phyloP scores from a whole-genome alignment of 2,329 filamentous ascomycete genomes.

The Botrytis byssoidea region DNA sequence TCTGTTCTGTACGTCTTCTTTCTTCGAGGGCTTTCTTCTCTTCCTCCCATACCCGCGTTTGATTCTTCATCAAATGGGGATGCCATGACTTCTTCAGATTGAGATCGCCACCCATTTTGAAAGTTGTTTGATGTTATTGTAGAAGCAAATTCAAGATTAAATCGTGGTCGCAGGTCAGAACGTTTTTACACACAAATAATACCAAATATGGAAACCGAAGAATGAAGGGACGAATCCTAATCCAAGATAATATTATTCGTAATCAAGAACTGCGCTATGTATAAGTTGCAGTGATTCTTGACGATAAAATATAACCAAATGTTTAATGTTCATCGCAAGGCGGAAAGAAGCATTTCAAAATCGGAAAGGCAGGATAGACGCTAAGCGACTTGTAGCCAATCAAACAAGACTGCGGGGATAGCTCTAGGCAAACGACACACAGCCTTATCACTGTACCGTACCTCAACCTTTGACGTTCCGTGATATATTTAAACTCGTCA shows the following conservation, averaged over 20 bases:
- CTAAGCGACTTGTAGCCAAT: constrained; percentile 15
- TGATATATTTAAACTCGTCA: background rate
- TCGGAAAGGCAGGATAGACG: background rate
- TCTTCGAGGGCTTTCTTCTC: constrained; percentile 92
- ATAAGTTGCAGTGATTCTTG: background rate
- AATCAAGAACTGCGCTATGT: background rate
- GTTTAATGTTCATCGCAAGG: background rate
- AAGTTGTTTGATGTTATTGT: constrained; percentile 30
- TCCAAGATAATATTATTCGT: background rate
- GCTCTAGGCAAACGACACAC: constrained; percentile 12
- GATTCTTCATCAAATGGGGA: constrained; percentile 85
- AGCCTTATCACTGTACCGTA: constrained; percentile 22
- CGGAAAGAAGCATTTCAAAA: constrained; percentile 8
- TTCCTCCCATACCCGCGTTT: constrained; percentile 84
- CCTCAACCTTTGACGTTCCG: background rate
- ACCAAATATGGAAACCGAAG: background rate
- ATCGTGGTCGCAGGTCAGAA: too few relatives aligned
- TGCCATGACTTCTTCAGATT: constrained; percentile 97
- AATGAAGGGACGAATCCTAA: background rate
- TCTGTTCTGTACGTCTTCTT: constrained; percentile 88
- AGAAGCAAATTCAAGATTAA: background rate
- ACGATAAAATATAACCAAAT: background rate
- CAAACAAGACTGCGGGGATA: background rate
- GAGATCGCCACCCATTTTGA: constrained; percentile 87
- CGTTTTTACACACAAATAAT: background rate